phyloP scores from a whole-genome alignment of 108 stramenopile species.

The Cyclotella distinguenda region DNA sequence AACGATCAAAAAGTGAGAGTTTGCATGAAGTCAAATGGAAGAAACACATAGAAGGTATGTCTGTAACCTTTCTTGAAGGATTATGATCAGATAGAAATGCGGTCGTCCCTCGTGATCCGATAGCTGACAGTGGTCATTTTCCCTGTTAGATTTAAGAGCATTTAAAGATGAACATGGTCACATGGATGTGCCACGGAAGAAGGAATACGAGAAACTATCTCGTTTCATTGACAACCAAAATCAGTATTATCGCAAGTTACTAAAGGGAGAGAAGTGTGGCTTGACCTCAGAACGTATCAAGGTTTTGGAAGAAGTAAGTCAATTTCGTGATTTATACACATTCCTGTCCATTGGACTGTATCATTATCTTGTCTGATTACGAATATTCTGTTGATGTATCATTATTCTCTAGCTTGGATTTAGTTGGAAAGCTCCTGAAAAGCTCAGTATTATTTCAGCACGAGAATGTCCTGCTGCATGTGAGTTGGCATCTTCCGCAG shows the following conservation, averaged over 20 bases:
- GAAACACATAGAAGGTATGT: conserved; percentile 4
- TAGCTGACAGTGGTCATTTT: neutral
- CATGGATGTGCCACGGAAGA: conserved; percentile 7
- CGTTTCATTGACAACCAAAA: conserved; percentile 21
- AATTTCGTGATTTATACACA: neutral
- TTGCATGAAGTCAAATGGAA: conserved; percentile 4
- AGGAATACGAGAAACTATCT: conserved; percentile 15
- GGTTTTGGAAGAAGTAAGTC: conserved; percentile 22
- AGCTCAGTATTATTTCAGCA: neutral
- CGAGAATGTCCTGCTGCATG: neutral
- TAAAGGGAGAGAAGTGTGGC: conserved; percentile 21
- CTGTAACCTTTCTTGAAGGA: neutral
- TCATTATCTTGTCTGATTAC: neutral
- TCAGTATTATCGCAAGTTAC: conserved; percentile 29
- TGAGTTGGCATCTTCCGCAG: neutral
- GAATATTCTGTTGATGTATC: too few species aligned
- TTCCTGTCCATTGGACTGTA: neutral
- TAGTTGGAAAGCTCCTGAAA: conserved; percentile 6
- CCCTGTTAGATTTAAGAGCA: conserved; percentile 11
- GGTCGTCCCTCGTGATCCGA: neutral
- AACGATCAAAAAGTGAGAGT: neutral
- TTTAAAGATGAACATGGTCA: conserved; percentile 36
- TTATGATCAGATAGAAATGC: neutral
- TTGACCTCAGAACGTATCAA: conserved; percentile 26
- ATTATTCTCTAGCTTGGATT: conserved; percentile 10